A percentile compares a stretch with the other conserved stretches of the same genome.
Evolutionary conservation across 1,284 basidiomycete species (phyloP).

Genomic region (Ceratobasidium sp.): DNA sequence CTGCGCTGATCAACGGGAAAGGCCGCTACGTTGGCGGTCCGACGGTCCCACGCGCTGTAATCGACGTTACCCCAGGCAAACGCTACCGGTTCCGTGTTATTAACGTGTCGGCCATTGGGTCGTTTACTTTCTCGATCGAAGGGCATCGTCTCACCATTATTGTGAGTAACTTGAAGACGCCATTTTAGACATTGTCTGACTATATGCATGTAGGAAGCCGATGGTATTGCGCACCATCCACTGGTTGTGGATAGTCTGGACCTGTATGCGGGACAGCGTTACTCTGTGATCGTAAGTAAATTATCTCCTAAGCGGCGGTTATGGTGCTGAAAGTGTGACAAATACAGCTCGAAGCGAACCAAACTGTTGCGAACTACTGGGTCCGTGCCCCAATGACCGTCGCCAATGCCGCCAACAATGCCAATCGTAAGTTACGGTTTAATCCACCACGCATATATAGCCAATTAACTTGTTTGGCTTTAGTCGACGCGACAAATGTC

Average conservation of each 20-base stretch:
- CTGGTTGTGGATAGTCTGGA: constrained; percentile 38
- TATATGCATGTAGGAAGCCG: constrained; percentile 22
- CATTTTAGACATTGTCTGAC: not conserved
- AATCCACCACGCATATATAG: not conserved
- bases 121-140: constrained; percentile 32
- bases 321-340: not conserved
- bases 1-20: constrained; percentile 38
- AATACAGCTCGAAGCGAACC: constrained; percentile 23
- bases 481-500: constrained; percentile 33
- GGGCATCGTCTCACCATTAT: constrained; percentile 32
- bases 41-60: constrained; percentile 14
- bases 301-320: not conserved
- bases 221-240: constrained; percentile 32
- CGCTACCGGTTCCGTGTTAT: constrained; percentile 34
- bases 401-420: constrained; percentile 20
- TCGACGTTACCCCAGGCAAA: constrained; percentile 17
- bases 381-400: constrained; percentile 36
- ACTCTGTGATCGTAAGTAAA: constrained; percentile 18
- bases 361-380: constrained; percentile 40
- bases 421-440: constrained; percentile 15
- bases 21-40: constrained; percentile 34
- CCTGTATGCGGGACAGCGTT: constrained; percentile 34
- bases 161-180: not conserved
- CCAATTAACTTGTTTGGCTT: not conserved
- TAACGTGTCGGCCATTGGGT: constrained; percentile 31